Evolutionary conservation across 371 early-diverging fungal species (phyloP), one percentile per base, ranked within the genome.

Genomic region (Mortierella sp.): DNA sequence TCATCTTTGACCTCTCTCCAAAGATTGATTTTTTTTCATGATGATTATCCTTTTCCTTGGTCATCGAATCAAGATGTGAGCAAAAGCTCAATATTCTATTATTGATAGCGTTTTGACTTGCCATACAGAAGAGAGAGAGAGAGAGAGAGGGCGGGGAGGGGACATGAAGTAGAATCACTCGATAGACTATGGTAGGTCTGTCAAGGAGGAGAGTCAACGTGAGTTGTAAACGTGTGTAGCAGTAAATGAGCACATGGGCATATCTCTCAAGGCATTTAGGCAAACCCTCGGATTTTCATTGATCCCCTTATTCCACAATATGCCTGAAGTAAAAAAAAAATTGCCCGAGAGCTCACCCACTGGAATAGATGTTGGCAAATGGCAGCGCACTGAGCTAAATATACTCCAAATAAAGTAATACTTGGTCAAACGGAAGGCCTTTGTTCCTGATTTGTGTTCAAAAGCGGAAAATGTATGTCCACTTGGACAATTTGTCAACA

Each of bases 401-500:
- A 52, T 22, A 52, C 22, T 52, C 52, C 52, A 52, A 52, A 52
- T 4, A 52, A 52, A 47, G 20, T 3, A 47, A 52, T 22, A 22
- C 20, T 52, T 22, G 22, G 24, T 22, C 24, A 24, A 52, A 45
- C 45, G 45, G 45, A 45, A 45, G 45, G 45, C 16, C 45, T 12
- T 45, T 45, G 45, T 45, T 45, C 45, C 45, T 45, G 45, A 45
- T 45, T 45, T 45, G 18, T 55, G 24, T 55, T 55, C 55, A 55
- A 28, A 55, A 55, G 55, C 28, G 55, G 55, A 55, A 55, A 55
- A 55, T 55, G 24, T 55, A 28, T 55, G 55, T 28, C 55, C 55
- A 55, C 9, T 55, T 55, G 55, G 55, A 55, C 55, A 55, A 14
- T 68, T 52, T 69, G 70, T 76, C 76, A 81, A n/a, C 4, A 45